These are phyloP conservation scores for Colletotrichum sp. DNA, from an alignment of 2,329 filamentous ascomycete species.

Conservation along the genomic window DNA sequence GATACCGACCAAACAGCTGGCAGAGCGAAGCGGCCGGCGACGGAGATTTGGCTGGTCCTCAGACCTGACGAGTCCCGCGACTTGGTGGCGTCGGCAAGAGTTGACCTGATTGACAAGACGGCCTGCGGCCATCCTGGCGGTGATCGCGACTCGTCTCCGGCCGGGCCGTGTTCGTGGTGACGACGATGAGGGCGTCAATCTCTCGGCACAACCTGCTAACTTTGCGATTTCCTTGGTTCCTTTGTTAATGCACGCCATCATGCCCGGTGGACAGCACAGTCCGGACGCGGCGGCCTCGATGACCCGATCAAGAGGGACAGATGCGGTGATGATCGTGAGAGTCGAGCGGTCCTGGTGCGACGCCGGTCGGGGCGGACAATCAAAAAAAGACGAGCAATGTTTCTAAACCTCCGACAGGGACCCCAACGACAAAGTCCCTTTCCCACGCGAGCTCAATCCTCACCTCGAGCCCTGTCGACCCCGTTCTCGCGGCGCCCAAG, in stretches of 20 bases:
- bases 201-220: not conserved
- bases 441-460: not conserved
- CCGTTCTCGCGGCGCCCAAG: not conserved
- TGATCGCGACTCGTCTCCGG: slow-evolving; percentile 1
- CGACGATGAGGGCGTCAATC: not conserved
- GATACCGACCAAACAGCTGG: not conserved
- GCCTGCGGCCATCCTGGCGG: not conserved
- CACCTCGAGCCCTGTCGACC: not conserved
- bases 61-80: not conserved
- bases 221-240: not conserved
- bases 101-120: not conserved
- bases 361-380: not conserved
- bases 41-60: not conserved
- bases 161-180: not conserved
- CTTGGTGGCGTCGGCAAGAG: not conserved
- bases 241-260: not conserved
- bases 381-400: not conserved
- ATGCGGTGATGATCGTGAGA: not conserved
- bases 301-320: not conserved
- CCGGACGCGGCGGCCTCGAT: not conserved
- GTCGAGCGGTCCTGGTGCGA: not conserved
- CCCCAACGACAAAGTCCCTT: not conserved
- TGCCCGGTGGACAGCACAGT: not conserved
- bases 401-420: not conserved
- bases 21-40: not conserved